Base-by-base conservation (phyloP, 176 grass and related monocot genomes). In the Oryza meridionalis region DNA sequence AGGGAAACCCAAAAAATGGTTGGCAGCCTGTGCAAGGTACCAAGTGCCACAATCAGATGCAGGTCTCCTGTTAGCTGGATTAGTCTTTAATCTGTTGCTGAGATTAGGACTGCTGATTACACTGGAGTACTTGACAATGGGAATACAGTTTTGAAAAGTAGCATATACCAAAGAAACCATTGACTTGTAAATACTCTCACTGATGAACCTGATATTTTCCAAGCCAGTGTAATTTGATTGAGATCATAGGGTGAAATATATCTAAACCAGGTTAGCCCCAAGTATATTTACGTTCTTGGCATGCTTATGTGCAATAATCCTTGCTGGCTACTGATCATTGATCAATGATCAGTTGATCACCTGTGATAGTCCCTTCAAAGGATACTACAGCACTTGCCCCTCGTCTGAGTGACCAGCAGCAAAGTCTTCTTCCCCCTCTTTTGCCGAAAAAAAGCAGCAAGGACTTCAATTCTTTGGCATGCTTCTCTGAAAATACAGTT, bases 181-280 rank as follows among this genome's bases (percentile, higher is more conserved):
- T 90, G 69, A 68, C 22, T 15, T 83, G 84, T 83, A 90, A 78
- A 90, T 86, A 83, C 47, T 49, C 40, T 70, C 64, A 83, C 17
- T 50, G 63, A 62, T 83, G 49, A 49, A 59, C 79, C 68, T 61
- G 27, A 79, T 83, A 73, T 79, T 82, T 67, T 67, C 58, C 67
- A 59, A 61, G 68, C 49, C 25, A 63, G 51, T 82, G 73, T 61
- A 86, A 37, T 81, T 68, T 68, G 67, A 78, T 82, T 78, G 67
- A 65, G 61, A 68, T 86, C 62, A 86, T 82, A 86, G 21, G 88
- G 59, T 86, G 84, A 86, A 75, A 44, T 59, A 73, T 86, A 46
- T 82, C 75, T 66, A 35, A 10, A 68, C 73, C 69, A 90, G 68
- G 70, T 78, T 69, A 73, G 27, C 37, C 73, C 74, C 75, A 83